Base-by-base conservation (phyloP, 2,329 filamentous ascomycete genomes). In the Podosphaera aphanis region DNA sequence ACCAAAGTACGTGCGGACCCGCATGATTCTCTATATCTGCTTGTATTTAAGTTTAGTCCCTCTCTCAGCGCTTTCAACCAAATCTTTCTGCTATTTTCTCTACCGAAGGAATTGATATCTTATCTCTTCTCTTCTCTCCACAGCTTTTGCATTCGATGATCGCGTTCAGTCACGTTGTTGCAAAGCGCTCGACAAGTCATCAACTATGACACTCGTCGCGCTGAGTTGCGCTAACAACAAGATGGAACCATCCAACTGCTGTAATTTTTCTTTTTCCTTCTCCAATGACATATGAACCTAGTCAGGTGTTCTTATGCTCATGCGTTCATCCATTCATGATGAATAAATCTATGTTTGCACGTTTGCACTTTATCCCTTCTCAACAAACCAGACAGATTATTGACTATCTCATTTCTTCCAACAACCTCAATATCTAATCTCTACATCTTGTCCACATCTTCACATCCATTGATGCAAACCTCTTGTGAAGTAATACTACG, bases 1-100 rank as follows among this genome's bases (percentile, higher is more conserved):
- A n/a, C n/a, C n/a, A n/a, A 43, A 27, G 41, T 43, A 33, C 29
- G 41, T 43, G 27, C 27, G 41, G 41, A 43, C 27, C 41, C 41
- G 41, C 41, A 31, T 25, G 16, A 43, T 33, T 33, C 29, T 13
- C 10, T 11, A 33, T 33, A 33, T 33, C 15, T 33, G 29, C 29
- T 33, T 33, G 29, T 33, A 33, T 13, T 16, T 27, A 18, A 25
- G 19, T 25, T 16, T 27, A 15, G 11, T 16, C n/a, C 11, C 27
- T 27, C 27, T 5, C 21, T 4, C 6, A 11, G 11, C 36, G 2
- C 11, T n/a, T 15, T 16, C 39, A 25, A 20, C 10, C 11, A 4
- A 11, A 27, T 23, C 6, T 27, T 27, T 41, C 7, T 16, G 19
- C 10, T 19, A 16, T 11, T 41, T 10, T 41, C 23, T n/a, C 21